Base-by-base conservation (phyloP, 257 asterid genomes). In the Rubia yunnanensis region DNA sequence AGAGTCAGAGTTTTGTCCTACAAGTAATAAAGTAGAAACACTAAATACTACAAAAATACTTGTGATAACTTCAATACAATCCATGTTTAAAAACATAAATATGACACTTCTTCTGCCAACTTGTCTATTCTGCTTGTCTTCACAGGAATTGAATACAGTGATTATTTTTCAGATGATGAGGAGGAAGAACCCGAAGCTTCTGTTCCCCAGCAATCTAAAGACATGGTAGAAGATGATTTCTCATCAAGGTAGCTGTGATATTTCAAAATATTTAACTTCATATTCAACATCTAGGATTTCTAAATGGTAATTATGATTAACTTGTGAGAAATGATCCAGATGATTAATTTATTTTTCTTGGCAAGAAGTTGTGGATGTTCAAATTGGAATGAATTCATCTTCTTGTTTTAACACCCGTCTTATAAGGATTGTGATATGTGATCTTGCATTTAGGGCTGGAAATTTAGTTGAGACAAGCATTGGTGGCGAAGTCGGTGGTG, bases 401-500 rank as follows among this genome's bases (percentile, higher is more conserved):
- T 48, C 5, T 23, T 5, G 24, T 17, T 48, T 48, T 52, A 5
- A 20, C 10, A 52, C 58, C 8, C 23, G 50, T n/a, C 50, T 60
- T 41, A 18, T 22, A 22, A 18, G 3, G 6, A 60, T 35, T 60
- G 31, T 60, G 31, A 60, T 18, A 7, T 52, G 58, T 35, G 36
- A 34, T 60, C n/a, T 60, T 60, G 46, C 14, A 22, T 52, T 20
- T 38, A 92, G 98, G 88, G 94, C 91, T 54, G 95, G 94, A 62
- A 85, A 84, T 83, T 78, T 92, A 81, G 95, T 83, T 65, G 86
- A 87, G 50, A 83, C 95, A 28, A 84, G 97, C 81, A 75, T 77
- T 78, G 95, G 86, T 68, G 84, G 81, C 8, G 97, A 84, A 78
- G 94, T 80, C 66, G 80, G 82, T 74, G 83, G 94, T 63, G 96